These are phyloP conservation scores for Neurospora tetrasperma DNA, from an alignment of 495 filamentous ascomycete species.

Conservation along the genomic window DNA sequence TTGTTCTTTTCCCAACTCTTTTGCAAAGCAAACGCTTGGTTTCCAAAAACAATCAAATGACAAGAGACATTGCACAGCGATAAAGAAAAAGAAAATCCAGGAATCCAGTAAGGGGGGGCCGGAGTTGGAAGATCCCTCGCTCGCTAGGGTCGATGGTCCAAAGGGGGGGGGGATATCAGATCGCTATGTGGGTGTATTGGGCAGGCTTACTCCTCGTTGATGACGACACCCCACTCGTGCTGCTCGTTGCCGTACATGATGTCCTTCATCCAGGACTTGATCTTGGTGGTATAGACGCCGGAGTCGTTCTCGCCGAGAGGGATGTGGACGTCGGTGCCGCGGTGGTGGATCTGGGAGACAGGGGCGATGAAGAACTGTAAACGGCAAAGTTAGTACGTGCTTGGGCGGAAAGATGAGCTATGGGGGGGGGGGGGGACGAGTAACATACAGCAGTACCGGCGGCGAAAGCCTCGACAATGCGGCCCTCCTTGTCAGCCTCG, in stretches of 20 bases:
- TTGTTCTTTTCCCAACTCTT: neutral
- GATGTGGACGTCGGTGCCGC: slow-evolving; percentile 55
- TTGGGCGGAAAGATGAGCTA: neutral
- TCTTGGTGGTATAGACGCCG: slow-evolving; percentile 51
- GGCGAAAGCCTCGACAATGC: slow-evolving; percentile 76
- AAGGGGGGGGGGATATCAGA: neutral
- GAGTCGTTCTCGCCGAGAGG: slow-evolving; percentile 46
- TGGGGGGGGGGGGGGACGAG: too few relatives aligned
- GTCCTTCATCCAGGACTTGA: slow-evolving; percentile 69
- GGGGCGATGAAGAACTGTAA: slow-evolving; percentile 68
- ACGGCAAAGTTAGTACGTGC: neutral
- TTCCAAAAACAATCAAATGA: neutral
- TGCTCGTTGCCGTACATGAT: slow-evolving; percentile 81
- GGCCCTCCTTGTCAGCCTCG: slow-evolving; percentile 60
- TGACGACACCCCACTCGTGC: slow-evolving; percentile 70
- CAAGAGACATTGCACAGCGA: neutral
- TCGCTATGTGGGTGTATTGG: slow-evolving; percentile 5
- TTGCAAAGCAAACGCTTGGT: neutral
- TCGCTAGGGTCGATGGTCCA: neutral
- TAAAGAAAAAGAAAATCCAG: neutral
- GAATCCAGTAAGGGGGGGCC: neutral
- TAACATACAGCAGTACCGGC: slow-evolving; percentile 71
- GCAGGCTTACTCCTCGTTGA: slow-evolving; percentile 43
- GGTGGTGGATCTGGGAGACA: slow-evolving; percentile 62
- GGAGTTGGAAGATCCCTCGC: neutral